Evolutionary conservation across 2,329 filamentous ascomycete species (phyloP), one percentile per base, ranked within the genome.

Genomic region (Claviceps spartinae): DNA sequence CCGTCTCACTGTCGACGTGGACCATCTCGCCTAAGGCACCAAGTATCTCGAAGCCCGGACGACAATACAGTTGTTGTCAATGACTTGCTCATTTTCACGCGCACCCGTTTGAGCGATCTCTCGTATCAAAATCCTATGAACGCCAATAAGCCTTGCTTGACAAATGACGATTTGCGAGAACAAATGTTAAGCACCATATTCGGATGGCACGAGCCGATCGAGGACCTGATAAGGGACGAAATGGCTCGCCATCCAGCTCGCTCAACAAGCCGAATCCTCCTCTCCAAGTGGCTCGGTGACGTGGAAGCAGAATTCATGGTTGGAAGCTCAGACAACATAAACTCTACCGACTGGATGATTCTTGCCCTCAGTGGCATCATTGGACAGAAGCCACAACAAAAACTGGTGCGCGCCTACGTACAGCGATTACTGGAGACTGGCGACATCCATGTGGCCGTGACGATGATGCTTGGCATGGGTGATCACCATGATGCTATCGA

Each of bases 151-250:
- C 67, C 72, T 3, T 76, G 76, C 30, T 68, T 88, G 24, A 86
- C 85, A 3, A 83, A 83, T 55, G 85, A 96, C 59, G 84, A 95
- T 58, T 76, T 96, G 45, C 82, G 91, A 47, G 78, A 78, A 47
- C 90, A 96, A 66, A 96, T 98, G 90, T 76, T 98, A 4, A 87
- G 78, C 58, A 85, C 90, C 5, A 89, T 98, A 2, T 98, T 98
- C 66, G 93, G 93, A 3, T 98, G 93, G 90, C 83, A 91, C 50
- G 83, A 83, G 52, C 88, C 95, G 59, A 82, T 91, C 42, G 78
- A 88, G 46, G 83, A 83, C 45, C 69, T 98, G 48, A 81, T 98
- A 51, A 79, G 82, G 9, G 90, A 97, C 64, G 93, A 98, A 66
- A 75, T 95, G 71, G 77, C 75, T 55, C 78, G 84, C 20, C 88